Base-by-base conservation (phyloP, 2,329 filamentous ascomycete genomes). In the Nemania abortiva region DNA sequence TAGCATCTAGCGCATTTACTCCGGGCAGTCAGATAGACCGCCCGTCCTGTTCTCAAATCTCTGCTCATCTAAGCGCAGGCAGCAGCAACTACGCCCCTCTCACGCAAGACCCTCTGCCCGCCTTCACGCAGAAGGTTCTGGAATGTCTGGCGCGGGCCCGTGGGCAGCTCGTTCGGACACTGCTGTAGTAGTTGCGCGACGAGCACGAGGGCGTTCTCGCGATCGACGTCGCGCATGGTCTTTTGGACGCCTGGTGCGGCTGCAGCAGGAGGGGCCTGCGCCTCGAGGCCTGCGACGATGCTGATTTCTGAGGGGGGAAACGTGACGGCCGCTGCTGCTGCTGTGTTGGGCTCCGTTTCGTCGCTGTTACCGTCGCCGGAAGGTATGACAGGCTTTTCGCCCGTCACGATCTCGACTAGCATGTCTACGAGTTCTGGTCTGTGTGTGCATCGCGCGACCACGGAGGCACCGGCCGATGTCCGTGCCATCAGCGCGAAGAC, bases 151-250 rank as follows among this genome's bases (percentile, higher is more conserved):
- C 77, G 77, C 31, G 81, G 80, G 68, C 79, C 75, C 1, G 81
- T 72, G 1, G 83, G 77, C 71, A 89, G 74, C 6, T 81, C 79
- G 0, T 79, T 76, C 0, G 81, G 79, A 20, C 81, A 80, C 53
- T 81, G 82, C 73, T 82, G 83, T 49, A 89, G 73, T 62, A 91
- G 73, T 77, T 90, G 86, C 1, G 84, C 84, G 3, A 89, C 82
- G 65, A 91, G 77, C 0, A 91, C 86, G 24, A 91, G 78, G 0
- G 84, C 87, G 69, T 91, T 91, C 76, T 90, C 88, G 9, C 88
- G 82, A 73, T 91, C 88, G 6, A 87, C 81, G 68, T 82, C 82
- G 1, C 80, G 79, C 81, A 86, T 85, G 52, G 29, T 56, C 11
- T 65, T 63, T 34, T 61, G 39, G 20, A 42, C n/a, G 7, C 20